Evolutionary conservation across 257 asterid species (phyloP), one percentile per base, ranked within the genome.

Genomic region (Solanum arcanum): DNA sequence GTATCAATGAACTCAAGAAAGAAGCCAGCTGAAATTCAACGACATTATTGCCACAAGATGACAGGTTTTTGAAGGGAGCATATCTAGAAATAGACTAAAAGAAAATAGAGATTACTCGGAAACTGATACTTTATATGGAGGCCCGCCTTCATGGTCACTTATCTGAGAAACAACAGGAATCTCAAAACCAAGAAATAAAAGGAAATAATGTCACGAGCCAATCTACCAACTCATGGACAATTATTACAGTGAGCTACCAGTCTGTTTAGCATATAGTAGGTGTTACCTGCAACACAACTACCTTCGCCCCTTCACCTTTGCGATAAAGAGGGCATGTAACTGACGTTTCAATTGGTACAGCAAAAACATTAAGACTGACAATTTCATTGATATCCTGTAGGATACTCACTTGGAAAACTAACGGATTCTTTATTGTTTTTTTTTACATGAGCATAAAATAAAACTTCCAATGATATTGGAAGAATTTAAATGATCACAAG

Each of bases 101-200:
- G 84, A 86, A 37, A 56, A 27, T 46, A 81, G 69, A 76, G 35
- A 84, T 86, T 94, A 96, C 98, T 93, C 94, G 18, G 94, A 59
- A 83, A 94, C 91, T 62, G 99, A 93, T 80, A 95, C 99, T 92
- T 89, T 95, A 76, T 89, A 96, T 6, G 99, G 99, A 62, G 99
- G 99, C 33, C 99, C 99, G 20, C 98, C 98, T 88, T 91, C 93
- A 78, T 91, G 95, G 89, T 96, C 91, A 31, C 94, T 94, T 60
- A 93, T 91, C 99, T 96, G 95, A 81, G 21, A 84, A 89, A 82
- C 84, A 85, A 87, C 27, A 88, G 20, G 46, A 87, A 87, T 27
- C 39, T 66, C 81, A 68, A 56, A 77, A 18, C 27, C 18, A 25
- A 47, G 31, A 70, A 66, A 27, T 12, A 27, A 46, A 85, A 46